phyloP scores from a whole-genome alignment of 345 rosid genomes.

The Citrus sp. region DNA sequence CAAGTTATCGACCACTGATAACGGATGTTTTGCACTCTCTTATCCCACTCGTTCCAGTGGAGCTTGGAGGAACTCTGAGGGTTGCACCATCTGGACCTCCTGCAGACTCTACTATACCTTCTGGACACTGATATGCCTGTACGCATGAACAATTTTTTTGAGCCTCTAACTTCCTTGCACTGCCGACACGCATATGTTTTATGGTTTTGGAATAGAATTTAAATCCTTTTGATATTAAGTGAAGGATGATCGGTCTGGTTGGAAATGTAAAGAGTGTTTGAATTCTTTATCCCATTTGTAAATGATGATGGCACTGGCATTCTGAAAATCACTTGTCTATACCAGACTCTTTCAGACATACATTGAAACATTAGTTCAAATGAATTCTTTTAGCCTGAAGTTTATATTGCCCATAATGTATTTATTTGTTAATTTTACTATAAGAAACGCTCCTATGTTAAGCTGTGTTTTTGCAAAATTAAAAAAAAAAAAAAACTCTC shows the following conservation, averaged over 20 bases:
- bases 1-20: conserved; percentile 85
- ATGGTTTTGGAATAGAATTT: background rate
- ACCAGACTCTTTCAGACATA: background rate
- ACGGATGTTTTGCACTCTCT: conserved; percentile 90
- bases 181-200: background rate
- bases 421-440: background rate
- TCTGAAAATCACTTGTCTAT: conserved; percentile 13
- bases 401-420: background rate
- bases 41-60: conserved; percentile 72
- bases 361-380: background rate
- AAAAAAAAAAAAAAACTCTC: no score
- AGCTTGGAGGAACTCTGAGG: conserved; percentile 87
- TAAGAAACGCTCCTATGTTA: background rate
- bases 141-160: background rate
- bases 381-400: background rate
- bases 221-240: background rate
- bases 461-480: background rate
- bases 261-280: background rate
- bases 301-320: conserved; percentile 2
- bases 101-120: background rate
- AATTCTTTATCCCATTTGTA: conserved; percentile 23
- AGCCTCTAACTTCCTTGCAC: background rate
- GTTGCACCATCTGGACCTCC: conserved; percentile 20
- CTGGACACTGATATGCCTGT: background rate
- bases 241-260: background rate